Evolutionary conservation across 805 yeast genomes (phyloP).

Genomic region (Zygotorulaspora chibaensis): DNA sequence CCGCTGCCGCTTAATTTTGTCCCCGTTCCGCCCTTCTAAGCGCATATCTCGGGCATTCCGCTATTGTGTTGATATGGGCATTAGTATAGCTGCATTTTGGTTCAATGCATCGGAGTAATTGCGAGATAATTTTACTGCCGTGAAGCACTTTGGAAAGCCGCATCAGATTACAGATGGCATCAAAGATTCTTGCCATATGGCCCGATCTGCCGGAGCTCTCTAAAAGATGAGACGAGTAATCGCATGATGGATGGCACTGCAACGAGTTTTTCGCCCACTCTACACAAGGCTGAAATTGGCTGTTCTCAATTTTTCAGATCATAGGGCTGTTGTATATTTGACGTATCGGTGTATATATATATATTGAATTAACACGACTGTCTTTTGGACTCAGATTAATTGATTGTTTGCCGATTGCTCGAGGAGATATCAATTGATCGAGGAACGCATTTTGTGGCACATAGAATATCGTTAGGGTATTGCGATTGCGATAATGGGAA

Average conservation of each 20-base stretch:
- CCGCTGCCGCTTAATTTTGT: background rate
- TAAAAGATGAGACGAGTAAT: no score
- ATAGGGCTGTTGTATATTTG: no score
- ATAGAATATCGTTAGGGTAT: no score
- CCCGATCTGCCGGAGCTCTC: background rate
- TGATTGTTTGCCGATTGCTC: no score
- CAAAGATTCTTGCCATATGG: background rate
- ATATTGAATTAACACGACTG: no score
- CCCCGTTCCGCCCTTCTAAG: background rate
- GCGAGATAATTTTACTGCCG: background rate
- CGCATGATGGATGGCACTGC: background rate
- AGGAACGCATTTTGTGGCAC: no score
- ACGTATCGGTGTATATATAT: no score
- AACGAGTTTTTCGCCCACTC: no score
- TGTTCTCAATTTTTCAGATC: no score
- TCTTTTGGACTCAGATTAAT: no score
- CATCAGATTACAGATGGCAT: background rate
- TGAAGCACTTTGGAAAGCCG: background rate
- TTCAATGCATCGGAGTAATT: background rate
- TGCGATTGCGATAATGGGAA: background rate
- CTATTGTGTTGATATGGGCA: background rate
- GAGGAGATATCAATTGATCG: no score
- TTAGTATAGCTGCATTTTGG: background rate
- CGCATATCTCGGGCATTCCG: constrained; percentile 1
- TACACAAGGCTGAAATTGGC: no score